Evolutionary conservation across 2,329 filamentous ascomycete genomes (phyloP).

Genomic region (Malbranchea cinnamomea): DNA sequence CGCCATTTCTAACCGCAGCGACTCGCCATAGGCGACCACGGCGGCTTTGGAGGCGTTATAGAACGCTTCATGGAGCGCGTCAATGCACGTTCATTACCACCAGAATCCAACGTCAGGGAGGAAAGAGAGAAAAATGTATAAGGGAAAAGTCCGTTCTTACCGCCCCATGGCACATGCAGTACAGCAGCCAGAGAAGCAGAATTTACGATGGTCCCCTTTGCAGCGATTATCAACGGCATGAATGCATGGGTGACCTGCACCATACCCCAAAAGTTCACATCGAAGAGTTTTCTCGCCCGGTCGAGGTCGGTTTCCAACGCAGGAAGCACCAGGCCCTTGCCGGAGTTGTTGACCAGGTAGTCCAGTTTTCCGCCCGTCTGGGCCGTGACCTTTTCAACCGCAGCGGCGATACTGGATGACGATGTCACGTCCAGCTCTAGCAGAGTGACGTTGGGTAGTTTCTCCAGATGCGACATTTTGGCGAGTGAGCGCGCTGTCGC

Average conservation of each 20-base stretch:
- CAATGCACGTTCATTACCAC: background rate
- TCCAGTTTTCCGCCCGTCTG: conserved; percentile 22
- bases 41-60: conserved; percentile 17
- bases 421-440: conserved; percentile 20
- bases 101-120: too few species aligned
- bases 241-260: conserved; percentile 26
- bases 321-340: conserved; percentile 19
- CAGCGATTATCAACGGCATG: conserved; percentile 14
- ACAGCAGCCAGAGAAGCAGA: conserved; percentile 12
- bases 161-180: conserved; percentile 4
- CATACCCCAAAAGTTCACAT: conserved; percentile 29
- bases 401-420: conserved; percentile 16
- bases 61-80: conserved; percentile 4
- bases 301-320: conserved; percentile 22
- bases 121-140: background rate
- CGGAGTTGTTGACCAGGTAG: conserved; percentile 32
- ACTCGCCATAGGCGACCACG: conserved; percentile 12
- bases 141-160: conserved; percentile 1
- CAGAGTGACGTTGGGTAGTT: conserved; percentile 14
- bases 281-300: conserved; percentile 23
- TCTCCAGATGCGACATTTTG: conserved; percentile 14
- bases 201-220: conserved; percentile 14
- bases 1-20: conserved; percentile 16
- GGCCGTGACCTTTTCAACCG: conserved; percentile 12
- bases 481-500: conserved; percentile 18